Percentiles rank a stretch among this genome's conserved stretches.
These are phyloP conservation scores for Calocybe gangraenosa DNA, from an alignment of 768 basidiomycete species.

Conservation along the genomic window DNA sequence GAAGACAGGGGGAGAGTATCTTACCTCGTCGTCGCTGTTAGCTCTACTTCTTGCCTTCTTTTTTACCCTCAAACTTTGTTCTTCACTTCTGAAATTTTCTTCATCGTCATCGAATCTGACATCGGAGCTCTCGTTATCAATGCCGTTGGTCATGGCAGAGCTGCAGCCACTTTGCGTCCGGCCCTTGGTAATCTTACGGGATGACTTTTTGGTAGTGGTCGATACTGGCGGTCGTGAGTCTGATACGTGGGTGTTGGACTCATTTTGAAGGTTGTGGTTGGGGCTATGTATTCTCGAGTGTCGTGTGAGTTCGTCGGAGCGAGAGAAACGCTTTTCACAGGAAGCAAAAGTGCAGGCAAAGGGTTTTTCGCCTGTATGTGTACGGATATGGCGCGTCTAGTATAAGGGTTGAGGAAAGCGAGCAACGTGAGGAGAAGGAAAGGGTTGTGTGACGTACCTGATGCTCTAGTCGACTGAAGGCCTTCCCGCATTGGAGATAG, in stretches of 20 bases:
- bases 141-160: constrained; percentile 1
- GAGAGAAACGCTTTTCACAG: constrained; percentile 98
- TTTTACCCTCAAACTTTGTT: constrained; percentile 40
- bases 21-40: constrained; percentile 82
- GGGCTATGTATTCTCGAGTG: constrained; percentile 82
- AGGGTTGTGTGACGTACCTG: constrained; percentile 49
- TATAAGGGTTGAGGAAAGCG: constrained; percentile 13
- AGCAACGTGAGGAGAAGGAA: not conserved
- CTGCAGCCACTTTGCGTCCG: constrained; percentile 5
- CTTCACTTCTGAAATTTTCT: constrained; percentile 5
- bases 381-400: constrained; percentile 96
- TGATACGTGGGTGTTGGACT: constrained; percentile 19
- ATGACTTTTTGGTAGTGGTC: constrained; percentile 11
- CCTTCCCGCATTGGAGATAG: constrained; percentile 84
- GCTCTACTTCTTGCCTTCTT: constrained; percentile 78
- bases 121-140: constrained; percentile 7
- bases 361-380: constrained; percentile 97
- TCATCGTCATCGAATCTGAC: constrained; percentile 7
- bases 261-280: constrained; percentile 41
- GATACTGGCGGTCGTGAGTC: constrained; percentile 1
- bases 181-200: constrained; percentile 5
- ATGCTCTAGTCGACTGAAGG: constrained; percentile 95
- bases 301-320: constrained; percentile 97
- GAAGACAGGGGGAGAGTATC: constrained; percentile 21
- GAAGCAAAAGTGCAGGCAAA: constrained; percentile 87